phyloP scores from a whole-genome alignment of 2,329 filamentous ascomycete species.

The Dryadomyces quercivorus region DNA sequence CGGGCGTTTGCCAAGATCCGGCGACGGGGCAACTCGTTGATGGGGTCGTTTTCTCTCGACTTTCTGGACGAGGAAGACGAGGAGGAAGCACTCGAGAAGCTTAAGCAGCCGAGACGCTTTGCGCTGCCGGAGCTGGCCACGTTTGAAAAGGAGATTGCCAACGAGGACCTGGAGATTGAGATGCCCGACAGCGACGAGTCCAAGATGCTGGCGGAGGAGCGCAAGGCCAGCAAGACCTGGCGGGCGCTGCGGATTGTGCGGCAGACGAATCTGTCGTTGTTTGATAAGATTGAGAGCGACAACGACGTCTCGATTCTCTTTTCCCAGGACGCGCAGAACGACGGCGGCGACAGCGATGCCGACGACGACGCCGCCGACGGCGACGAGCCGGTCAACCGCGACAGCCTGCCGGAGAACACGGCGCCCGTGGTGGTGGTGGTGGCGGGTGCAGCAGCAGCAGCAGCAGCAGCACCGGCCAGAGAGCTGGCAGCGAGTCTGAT shows the following conservation, averaged over 20 bases:
- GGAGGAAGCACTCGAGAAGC: slow-evolving; percentile 47
- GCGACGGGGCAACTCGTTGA: slow-evolving; percentile 52
- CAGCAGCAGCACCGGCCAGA: slow-evolving; percentile 49
- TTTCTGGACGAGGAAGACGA: slow-evolving; percentile 65
- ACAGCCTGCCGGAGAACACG: slow-evolving; percentile 32
- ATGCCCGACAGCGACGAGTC: slow-evolving; percentile 57
- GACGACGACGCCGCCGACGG: neutral
- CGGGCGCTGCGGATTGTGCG: slow-evolving; percentile 72
- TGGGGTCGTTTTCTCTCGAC: slow-evolving; percentile 62
- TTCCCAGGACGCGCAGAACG: slow-evolving; percentile 51
- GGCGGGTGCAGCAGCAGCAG: slow-evolving; percentile 49
- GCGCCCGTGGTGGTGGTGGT: slow-evolving; percentile 50
- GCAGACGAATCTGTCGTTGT: slow-evolving; percentile 58
- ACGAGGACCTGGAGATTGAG: slow-evolving; percentile 75
- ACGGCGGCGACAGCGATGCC: slow-evolving; percentile 23
- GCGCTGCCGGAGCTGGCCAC: slow-evolving; percentile 55
- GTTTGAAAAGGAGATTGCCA: slow-evolving; percentile 62
- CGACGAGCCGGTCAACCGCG: slow-evolving; percentile 11
- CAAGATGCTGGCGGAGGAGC: slow-evolving; percentile 44
- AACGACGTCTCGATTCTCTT: slow-evolving; percentile 55
- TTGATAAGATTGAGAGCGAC: slow-evolving; percentile 80
- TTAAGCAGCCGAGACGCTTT: slow-evolving; percentile 56
- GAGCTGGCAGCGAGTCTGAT: slow-evolving; percentile 51
- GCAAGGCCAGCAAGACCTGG: slow-evolving; percentile 85
- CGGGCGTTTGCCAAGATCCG: slow-evolving; percentile 60